A percentile compares a stretch with the other conserved stretches of the same genome.
Evolutionary conservation across 179 eudicot genomes (phyloP).

Genomic region (Camellia oleifera): DNA sequence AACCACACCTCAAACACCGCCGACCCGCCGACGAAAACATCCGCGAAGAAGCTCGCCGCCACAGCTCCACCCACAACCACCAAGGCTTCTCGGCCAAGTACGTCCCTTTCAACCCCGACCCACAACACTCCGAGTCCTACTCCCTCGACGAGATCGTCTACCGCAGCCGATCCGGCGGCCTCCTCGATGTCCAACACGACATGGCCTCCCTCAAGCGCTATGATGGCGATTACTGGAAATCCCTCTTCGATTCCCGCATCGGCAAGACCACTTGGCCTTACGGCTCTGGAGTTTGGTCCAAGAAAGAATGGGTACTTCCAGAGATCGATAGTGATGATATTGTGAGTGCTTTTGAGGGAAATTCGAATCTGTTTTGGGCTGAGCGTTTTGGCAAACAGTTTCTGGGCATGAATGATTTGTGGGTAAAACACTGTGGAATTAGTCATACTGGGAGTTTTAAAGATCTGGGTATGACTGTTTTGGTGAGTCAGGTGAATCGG

Average conservation of each 20-base stretch:
- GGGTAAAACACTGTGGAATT: slow-evolving; percentile 91
- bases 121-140: slow-evolving; percentile 43
- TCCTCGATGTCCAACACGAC: slow-evolving; percentile 73
- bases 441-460: slow-evolving; percentile 87
- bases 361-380: slow-evolving; percentile 85
- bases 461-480: slow-evolving; percentile 87
- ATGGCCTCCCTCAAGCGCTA: slow-evolving; percentile 49
- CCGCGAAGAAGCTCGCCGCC: slow-evolving; percentile 72
- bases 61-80: slow-evolving; percentile 19
- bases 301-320: slow-evolving; percentile 85
- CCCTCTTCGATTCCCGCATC: slow-evolving; percentile 67
- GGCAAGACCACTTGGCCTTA: slow-evolving; percentile 87
- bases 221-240: slow-evolving; percentile 60
- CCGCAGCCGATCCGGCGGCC: slow-evolving; percentile 64
- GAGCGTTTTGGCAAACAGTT: slow-evolving; percentile 73
- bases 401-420: slow-evolving; percentile 74
- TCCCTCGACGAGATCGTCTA: slow-evolving; percentile 81
- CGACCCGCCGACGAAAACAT: slow-evolving; percentile 60
- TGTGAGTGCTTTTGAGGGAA: slow-evolving; percentile 72
- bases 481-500: slow-evolving; percentile 80
- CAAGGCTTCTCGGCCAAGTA: slow-evolving; percentile 46
- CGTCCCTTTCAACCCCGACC: slow-evolving; percentile 35
- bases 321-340: slow-evolving; percentile 67
- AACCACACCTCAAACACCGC: slow-evolving; percentile 27
- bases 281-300: slow-evolving; percentile 84